Base-by-base conservation (phyloP, 805 yeast species). In the Pichia sporocuriosa region DNA sequence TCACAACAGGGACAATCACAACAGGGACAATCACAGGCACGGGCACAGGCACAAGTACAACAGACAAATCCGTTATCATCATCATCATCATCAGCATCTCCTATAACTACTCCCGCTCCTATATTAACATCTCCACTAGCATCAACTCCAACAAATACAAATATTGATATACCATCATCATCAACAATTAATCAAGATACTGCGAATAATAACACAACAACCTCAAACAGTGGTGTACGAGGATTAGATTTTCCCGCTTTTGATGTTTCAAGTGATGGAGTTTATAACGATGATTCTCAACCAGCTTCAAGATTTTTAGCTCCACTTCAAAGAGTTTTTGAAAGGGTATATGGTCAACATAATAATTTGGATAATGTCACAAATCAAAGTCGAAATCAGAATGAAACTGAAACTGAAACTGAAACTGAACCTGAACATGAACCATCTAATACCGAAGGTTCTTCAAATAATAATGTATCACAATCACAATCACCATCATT, bases 161-260 rank as follows among this genome's bases (percentile, higher is more conserved):
- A 26, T 26, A 12, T 8, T 9, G 13, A 6, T 11, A 12, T 11
- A 12, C 13, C 13, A 26, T 13, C 29, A 6, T 5, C 29, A 26
- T 9, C 10, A 12, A 7, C 29, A 12, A 11, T 11, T 26, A 15
- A 26, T 7, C 9, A 15, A 12, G 29, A 7, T 26, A 15, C 37
- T 30, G 21, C 20, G 11, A 30, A 27, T 26, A 12, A 6, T 22
- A 15, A 11, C 5, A 10, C 37, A 15, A 5, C 35, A 5, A 32
- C 15, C 15, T 5, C 35, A 6, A 12, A n/a, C 12, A 35, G 38
- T 19, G 60, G 59, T 1, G 42, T 57, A n/a, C 51, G 65, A 31
- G 66, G 67, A 2, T 19, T 62, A 13, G 67, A 63, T 39, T 58
- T 47, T 39, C 67, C 68, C 6, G 65, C 65, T 1, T 62, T 62